These are phyloP conservation scores for Colletotrichum sp. DNA, from an alignment of 2,329 filamentous ascomycete genomes.

Conservation along the genomic window DNA sequence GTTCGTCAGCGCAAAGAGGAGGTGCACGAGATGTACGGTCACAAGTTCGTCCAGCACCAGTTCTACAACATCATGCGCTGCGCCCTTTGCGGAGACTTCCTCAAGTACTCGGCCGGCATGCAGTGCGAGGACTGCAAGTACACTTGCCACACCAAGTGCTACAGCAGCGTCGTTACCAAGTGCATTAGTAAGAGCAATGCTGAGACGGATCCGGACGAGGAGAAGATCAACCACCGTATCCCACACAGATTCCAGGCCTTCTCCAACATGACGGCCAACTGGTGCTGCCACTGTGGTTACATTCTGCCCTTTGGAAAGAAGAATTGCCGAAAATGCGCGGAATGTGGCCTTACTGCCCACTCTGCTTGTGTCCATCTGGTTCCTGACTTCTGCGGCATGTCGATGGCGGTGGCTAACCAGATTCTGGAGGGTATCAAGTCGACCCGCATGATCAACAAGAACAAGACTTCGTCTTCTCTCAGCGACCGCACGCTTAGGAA, in stretches of 20 bases:
- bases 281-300: conserved; percentile 99
- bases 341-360: conserved; percentile 92
- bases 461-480: conserved; percentile 59
- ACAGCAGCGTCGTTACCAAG: conserved; percentile 95
- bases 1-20: conserved; percentile 98
- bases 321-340: conserved; percentile 90
- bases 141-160: conserved; percentile 98
- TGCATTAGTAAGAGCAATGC: conserved; percentile 99
- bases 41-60: conserved; percentile 98
- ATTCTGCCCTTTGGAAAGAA: conserved; percentile 94
- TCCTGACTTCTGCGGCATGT: conserved; percentile 99
- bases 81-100: conserved; percentile 94
- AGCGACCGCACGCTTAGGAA: conserved; percentile 70
- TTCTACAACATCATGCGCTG: conserved; percentile 99
- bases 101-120: conserved; percentile 99
- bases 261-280: conserved; percentile 96
- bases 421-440: conserved; percentile 87
- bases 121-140: conserved; percentile 99
- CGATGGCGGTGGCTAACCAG: conserved; percentile 94
- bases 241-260: conserved; percentile 97
- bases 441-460: conserved; percentile 73
- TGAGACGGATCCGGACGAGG: conserved; percentile 96
- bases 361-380: conserved; percentile 92
- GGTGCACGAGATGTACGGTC: conserved; percentile 97
- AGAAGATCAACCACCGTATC: conserved; percentile 99